These are phyloP conservation scores for Copromyces sp. DNA, from an alignment of 495 filamentous ascomycete species.

Conservation along the genomic window DNA sequence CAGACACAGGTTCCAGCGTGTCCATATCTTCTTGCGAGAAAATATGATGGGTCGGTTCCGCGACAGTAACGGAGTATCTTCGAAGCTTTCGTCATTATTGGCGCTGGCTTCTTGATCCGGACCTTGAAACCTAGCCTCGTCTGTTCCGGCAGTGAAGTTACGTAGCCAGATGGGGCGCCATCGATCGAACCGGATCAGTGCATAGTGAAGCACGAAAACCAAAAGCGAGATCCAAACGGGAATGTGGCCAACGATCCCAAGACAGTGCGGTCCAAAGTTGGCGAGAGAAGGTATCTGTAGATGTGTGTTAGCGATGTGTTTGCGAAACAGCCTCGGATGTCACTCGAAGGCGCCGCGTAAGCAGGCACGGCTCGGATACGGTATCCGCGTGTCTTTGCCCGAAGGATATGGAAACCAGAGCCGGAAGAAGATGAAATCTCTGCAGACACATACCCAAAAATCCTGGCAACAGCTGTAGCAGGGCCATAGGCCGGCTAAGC, in stretches of 20 bases:
- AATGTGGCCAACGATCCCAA: constrained; percentile 19
- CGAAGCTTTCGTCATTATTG: background rate
- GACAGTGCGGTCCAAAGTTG: constrained; percentile 19
- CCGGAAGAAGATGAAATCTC: background rate
- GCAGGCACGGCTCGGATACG: background rate
- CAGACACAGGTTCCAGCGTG: constrained; percentile 10
- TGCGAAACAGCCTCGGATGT: background rate
- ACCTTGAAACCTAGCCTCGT: background rate
- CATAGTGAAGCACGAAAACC: constrained; percentile 19
- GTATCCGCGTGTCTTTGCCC: background rate
- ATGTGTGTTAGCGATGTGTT: background rate
- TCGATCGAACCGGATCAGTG: constrained; percentile 10
- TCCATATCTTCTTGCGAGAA: constrained; percentile 7
- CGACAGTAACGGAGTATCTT: background rate
- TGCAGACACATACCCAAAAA: constrained; percentile 15
- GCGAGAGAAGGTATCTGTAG: constrained; percentile 21
- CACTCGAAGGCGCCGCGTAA: background rate
- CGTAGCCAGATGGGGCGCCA: constrained; percentile 22
- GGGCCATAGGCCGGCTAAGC: constrained; percentile 13
- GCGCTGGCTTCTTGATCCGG: background rate
- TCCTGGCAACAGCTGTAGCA: constrained; percentile 23
- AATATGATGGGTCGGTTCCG: background rate
- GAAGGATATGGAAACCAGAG: background rate
- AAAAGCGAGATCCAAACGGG: constrained; percentile 18
- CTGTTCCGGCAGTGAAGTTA: constrained; percentile 14